Evolutionary conservation across 768 basidiomycete species (phyloP).

Genomic region (Leccinum truebloodii): DNA sequence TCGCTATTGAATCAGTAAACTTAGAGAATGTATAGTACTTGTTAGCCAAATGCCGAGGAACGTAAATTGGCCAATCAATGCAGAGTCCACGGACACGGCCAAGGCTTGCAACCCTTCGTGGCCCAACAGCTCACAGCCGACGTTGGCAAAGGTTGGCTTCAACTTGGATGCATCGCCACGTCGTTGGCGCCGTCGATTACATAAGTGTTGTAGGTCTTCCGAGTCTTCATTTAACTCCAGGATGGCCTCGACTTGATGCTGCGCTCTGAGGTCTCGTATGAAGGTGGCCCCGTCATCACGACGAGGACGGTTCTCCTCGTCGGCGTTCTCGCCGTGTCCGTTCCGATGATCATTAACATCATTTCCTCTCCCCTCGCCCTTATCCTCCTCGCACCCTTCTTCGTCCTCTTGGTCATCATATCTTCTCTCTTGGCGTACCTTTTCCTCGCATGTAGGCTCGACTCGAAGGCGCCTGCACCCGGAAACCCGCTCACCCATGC

Average conservation of each 20-base stretch:
- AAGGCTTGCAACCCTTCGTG: too few relatives aligned
- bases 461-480: slow-evolving; percentile 39
- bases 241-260: slow-evolving; percentile 19
- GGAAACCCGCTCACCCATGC: slow-evolving; percentile 50
- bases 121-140: too few relatives aligned
- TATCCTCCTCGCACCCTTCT: slow-evolving; percentile 61
- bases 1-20: too few relatives aligned
- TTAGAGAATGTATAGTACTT: too few relatives aligned
- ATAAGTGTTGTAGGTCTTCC: neutral
- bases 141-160: too few relatives aligned
- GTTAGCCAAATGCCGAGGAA: too few relatives aligned
- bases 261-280: slow-evolving; percentile 11
- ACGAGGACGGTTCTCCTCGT: slow-evolving; percentile 56
- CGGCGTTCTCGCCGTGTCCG: slow-evolving; percentile 53
- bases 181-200: neutral
- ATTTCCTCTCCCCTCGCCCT: slow-evolving; percentile 67
- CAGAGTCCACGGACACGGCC: too few relatives aligned
- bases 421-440: slow-evolving; percentile 56
- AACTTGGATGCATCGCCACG: too few relatives aligned
- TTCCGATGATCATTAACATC: slow-evolving; percentile 56
- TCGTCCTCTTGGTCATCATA: slow-evolving; percentile 49
- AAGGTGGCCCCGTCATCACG: slow-evolving; percentile 44
- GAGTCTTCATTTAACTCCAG: neutral
- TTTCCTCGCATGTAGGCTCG: slow-evolving; percentile 59
- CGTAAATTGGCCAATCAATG: too few relatives aligned